Evolutionary conservation across 2,329 filamentous ascomycete genomes (phyloP).

Genomic region (Arthrinium puccinioides): DNA sequence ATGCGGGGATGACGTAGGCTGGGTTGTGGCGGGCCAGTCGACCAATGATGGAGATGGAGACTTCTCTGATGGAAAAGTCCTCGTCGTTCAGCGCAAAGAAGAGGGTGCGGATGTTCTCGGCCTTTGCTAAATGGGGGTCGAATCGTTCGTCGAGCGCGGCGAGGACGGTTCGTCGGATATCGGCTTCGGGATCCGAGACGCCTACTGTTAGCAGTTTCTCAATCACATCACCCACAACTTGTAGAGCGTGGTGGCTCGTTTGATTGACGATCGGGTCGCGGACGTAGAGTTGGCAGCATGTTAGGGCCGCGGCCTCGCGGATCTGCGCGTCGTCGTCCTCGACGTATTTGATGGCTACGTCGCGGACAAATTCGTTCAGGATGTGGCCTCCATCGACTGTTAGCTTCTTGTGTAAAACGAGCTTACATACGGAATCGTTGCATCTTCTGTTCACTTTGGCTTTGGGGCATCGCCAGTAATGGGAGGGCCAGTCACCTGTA

Average conservation of each 20-base stretch:
- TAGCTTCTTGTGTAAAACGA: no score
- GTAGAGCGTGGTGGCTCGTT: slow-evolving; percentile 91
- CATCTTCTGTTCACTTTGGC: no score
- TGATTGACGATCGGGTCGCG: slow-evolving; percentile 97
- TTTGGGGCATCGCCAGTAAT: not conserved
- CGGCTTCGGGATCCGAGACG: slow-evolving; percentile 83
- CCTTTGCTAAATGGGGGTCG: slow-evolving; percentile 91
- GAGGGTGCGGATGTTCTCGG: slow-evolving; percentile 91
- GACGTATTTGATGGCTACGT: slow-evolving; percentile 96
- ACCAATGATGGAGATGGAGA: slow-evolving; percentile 92
- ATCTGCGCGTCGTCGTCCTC: slow-evolving; percentile 94
- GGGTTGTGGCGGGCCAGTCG: slow-evolving; percentile 87
- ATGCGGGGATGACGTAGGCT: slow-evolving; percentile 91
- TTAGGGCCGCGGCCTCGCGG: slow-evolving; percentile 87
- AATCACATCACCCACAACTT: slow-evolving; percentile 96
- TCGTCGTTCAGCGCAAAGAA: slow-evolving; percentile 97
- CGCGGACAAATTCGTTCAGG: slow-evolving; percentile 95
- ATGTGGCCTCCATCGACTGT: slow-evolving; percentile 79
- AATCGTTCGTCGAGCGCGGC: slow-evolving; percentile 88
- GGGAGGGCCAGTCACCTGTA: slow-evolving; percentile 36
- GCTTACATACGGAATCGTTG: no score
- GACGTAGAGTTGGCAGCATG: slow-evolving; percentile 95
- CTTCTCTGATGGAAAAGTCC: slow-evolving; percentile 84
- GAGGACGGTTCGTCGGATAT: slow-evolving; percentile 83
- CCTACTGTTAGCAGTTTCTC: slow-evolving; percentile 93